These are phyloP conservation scores for Apiospora pterosperma DNA, from an alignment of 2,329 filamentous ascomycete species.

Conservation along the genomic window DNA sequence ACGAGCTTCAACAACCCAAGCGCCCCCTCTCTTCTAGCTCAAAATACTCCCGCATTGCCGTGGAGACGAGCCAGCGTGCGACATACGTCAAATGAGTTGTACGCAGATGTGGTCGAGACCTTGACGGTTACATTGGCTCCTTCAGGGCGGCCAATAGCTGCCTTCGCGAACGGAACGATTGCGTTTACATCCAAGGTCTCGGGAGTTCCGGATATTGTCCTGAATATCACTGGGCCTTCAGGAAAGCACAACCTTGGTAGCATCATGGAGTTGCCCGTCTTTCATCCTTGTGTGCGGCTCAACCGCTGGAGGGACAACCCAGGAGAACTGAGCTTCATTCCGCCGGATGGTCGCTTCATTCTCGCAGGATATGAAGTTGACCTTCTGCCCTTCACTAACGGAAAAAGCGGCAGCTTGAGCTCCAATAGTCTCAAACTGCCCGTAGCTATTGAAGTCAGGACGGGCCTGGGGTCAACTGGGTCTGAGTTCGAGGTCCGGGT, in stretches of 20 bases:
- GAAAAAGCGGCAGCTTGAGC: slow-evolving; percentile 51
- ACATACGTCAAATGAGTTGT: slow-evolving; percentile 95
- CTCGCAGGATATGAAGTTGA: slow-evolving; percentile 94
- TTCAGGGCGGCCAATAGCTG: slow-evolving; percentile 81
- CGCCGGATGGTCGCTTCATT: slow-evolving; percentile 90
- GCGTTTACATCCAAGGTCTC: slow-evolving; percentile 95
- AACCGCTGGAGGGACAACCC: slow-evolving; percentile 86
- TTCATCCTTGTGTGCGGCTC: slow-evolving; percentile 91
- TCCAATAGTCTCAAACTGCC: slow-evolving; percentile 74
- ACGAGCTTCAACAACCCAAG: slow-evolving; percentile 35
- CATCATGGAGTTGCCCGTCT: slow-evolving; percentile 84
- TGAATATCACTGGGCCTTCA: slow-evolving; percentile 76
- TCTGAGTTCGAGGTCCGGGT: slow-evolving; percentile 88
- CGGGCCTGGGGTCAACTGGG: slow-evolving; percentile 69
- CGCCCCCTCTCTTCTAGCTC: slow-evolving; percentile 36
- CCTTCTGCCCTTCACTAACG: slow-evolving; percentile 68
- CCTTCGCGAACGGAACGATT: slow-evolving; percentile 87
- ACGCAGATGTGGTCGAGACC: slow-evolving; percentile 92
- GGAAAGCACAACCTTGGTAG: slow-evolving; percentile 72
- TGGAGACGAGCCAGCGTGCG: slow-evolving; percentile 91
- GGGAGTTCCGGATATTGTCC: slow-evolving; percentile 83
- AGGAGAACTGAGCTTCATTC: slow-evolving; percentile 92
- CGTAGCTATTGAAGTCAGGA: slow-evolving; percentile 76
- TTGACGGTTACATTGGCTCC: slow-evolving; percentile 85
- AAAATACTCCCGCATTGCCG: slow-evolving; percentile 60